Evolutionary conservation across 2,329 filamentous ascomycete species (phyloP), one percentile per base, ranked within the genome.

Genomic region (Myrmaecium sp.): DNA sequence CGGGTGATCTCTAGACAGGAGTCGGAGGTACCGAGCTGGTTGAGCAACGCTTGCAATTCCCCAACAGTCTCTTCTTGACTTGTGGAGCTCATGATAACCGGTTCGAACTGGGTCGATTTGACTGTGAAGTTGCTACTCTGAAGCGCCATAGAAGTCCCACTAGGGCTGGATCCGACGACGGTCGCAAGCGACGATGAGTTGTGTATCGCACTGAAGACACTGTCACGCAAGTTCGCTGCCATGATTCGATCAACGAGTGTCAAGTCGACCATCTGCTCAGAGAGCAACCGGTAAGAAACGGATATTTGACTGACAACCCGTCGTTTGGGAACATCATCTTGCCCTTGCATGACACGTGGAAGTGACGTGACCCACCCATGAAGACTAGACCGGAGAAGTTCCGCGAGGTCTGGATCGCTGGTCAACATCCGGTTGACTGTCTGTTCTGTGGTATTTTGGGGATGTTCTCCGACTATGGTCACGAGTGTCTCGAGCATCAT

Each of bases 401-500:
- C 70, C 3, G 64, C 55, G 2, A 84, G 59, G 25, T 66, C 57
- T 2, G 63, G 52, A 37, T 82, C 71, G 7, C 73, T 67, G 20
- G 55, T 62, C 5, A 74, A 56, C 14, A 91, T 55, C 33, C 73
- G 64, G 15, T 60, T 60, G 4, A 92, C 47, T 23, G 43, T 47
- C 28, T 26, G 37, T 38, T 49, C 43, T 9, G 46, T 35, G 3
- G 58, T 36, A 12, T 55, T 58, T 12, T 68, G 55, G 1, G 62
- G 52, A 11, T 64, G 56, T 10, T 66, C 38, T 4, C 46, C 43
- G 17, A 36, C 62, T 6, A 93, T 55, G 10, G 76, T 66, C 40
- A 94, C 69, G 14, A 86, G 60, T 3, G 79, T 86, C 47, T 95
- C 89, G 1, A 89, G 66, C 21, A 89, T 65, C 36, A 93, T 69